Percentiles rank a stretch among this genome's conserved stretches.
These are phyloP conservation scores for Aureobasidium subglaciale DNA, from an alignment of 2,329 filamentous ascomycete genomes.

Conservation along the genomic window DNA sequence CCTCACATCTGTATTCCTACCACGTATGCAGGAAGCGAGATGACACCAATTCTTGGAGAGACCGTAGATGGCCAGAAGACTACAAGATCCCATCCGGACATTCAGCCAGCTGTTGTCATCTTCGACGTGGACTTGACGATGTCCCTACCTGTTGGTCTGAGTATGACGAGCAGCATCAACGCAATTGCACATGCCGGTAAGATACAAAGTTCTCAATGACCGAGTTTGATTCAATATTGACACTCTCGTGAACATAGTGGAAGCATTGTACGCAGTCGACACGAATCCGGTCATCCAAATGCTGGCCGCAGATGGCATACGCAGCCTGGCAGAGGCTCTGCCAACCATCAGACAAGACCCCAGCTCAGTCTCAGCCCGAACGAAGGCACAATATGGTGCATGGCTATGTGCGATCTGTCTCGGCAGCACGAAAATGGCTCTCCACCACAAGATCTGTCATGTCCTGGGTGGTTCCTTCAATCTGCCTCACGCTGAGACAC, in stretches of 20 bases:
- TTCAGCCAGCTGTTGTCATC: slow-evolving; percentile 54
- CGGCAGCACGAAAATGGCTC: slow-evolving; percentile 53
- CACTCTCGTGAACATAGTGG: too few species aligned
- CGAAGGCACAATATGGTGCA: slow-evolving; percentile 51
- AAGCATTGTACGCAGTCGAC: slow-evolving; percentile 56
- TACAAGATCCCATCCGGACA: slow-evolving; percentile 51
- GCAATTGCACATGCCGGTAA: slow-evolving; percentile 53
- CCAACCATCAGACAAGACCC: slow-evolving; percentile 46
- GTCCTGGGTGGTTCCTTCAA: slow-evolving; percentile 57
- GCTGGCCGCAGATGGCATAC: slow-evolving; percentile 52
- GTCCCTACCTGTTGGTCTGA: slow-evolving; percentile 48
- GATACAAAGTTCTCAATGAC: neutral
- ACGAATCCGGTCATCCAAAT: slow-evolving; percentile 54
- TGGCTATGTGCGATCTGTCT: slow-evolving; percentile 58
- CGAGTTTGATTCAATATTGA: too few species aligned
- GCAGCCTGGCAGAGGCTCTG: slow-evolving; percentile 46
- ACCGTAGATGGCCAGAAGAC: slow-evolving; percentile 52
- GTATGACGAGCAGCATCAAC: slow-evolving; percentile 55
- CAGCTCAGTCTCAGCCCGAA: slow-evolving; percentile 13
- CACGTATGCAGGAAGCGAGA: slow-evolving; percentile 41
- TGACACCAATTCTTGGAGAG: slow-evolving; percentile 59
- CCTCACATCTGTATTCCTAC: slow-evolving; percentile 31
- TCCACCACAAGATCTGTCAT: slow-evolving; percentile 64
- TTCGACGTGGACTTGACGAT: slow-evolving; percentile 59
- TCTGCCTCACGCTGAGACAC: slow-evolving; percentile 59